Evolutionary conservation across 371 early-diverging fungal species (phyloP), one percentile per base, ranked within the genome.

Genomic region (Umbelopsis sp.): DNA sequence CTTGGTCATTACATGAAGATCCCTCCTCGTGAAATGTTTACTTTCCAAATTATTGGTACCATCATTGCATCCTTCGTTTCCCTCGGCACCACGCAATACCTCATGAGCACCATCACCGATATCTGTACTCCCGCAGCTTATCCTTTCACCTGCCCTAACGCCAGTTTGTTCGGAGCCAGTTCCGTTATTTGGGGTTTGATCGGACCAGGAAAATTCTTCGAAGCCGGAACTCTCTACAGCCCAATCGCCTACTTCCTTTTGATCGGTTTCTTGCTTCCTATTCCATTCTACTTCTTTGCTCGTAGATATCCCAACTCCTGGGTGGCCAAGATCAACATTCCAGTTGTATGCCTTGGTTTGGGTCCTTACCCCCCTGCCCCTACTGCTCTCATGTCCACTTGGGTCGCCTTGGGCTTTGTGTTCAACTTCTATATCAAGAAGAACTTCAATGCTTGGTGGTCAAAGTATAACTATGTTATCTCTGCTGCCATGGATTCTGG

Each of bases 401-500:
- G 90, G 90, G 79, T 86, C 38, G 66, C 77, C 6, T 71, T 87
- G 8, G 88, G 88, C 38, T 87, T 89, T 70, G 53, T 90, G 11
- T 90, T 91, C 70, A 87, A 88, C 65, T 89, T 75, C 66, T 74
- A 79, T 24, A 70, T 87, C 37, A 81, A 82, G 69, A 72, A 80
- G 53, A 81, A 83, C 50, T 74, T 76, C 20, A 65, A 72, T n/a
- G 80, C 78, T 1, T 91, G 91, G 91, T 92, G 88, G 83, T 78
- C 83, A 44, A 76, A 86, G 18, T 91, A 89, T 72, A 88, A 86
- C 74, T 92, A 90, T 70, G 86, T 91, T 7, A 72, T 91, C 4
- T 89, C 91, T 7, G 91, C 91, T 3, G 92, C 89, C 0, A 70
- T 91, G 48, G 92, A 91, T 69, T 87, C 91, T 10, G 92, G 92